These are phyloP conservation scores for Clathrus columnatus DNA, from an alignment of 768 basidiomycete species.

Conservation along the genomic window DNA sequence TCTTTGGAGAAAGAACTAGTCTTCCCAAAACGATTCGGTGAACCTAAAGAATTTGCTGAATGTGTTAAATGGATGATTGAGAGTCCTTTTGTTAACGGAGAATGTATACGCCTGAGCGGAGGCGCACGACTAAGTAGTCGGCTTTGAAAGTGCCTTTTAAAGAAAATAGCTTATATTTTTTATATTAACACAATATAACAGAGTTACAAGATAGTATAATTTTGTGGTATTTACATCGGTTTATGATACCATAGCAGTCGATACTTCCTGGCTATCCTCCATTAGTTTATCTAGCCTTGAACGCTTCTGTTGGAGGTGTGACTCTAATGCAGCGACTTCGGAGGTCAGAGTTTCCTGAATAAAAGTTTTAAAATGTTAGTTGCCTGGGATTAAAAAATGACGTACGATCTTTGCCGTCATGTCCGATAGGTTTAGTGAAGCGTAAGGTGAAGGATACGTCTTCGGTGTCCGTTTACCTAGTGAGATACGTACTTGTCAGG, in stretches of 20 bases:
- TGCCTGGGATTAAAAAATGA: not conserved
- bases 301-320: not conserved
- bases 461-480: not conserved
- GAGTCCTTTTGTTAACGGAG: slow-evolving; percentile 47
- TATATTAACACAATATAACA: too few species aligned
- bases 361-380: not conserved
- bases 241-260: not conserved
- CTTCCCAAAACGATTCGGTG: slow-evolving; percentile 37
- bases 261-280: not conserved
- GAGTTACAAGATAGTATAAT: too few species aligned
- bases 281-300: not conserved
- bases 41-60: slow-evolving; percentile 40
- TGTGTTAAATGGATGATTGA: slow-evolving; percentile 43
- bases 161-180: too few species aligned
- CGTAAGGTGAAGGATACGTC: not conserved
- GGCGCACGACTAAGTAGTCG: slow-evolving; percentile 28
- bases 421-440: not conserved
- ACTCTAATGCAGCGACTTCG: not conserved
- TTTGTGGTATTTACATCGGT: not conserved
- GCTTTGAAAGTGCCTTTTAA: too few species aligned
- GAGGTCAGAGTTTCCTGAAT: not conserved
- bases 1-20: slow-evolving; percentile 18
- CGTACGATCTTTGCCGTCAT: not conserved
- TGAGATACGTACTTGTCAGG: too few species aligned
- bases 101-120: slow-evolving; percentile 39